Evolutionary conservation across 2,329 filamentous ascomycete genomes (phyloP), one percentile per base, ranked within the genome.

Genomic region (Huntiella omanensis): DNA sequence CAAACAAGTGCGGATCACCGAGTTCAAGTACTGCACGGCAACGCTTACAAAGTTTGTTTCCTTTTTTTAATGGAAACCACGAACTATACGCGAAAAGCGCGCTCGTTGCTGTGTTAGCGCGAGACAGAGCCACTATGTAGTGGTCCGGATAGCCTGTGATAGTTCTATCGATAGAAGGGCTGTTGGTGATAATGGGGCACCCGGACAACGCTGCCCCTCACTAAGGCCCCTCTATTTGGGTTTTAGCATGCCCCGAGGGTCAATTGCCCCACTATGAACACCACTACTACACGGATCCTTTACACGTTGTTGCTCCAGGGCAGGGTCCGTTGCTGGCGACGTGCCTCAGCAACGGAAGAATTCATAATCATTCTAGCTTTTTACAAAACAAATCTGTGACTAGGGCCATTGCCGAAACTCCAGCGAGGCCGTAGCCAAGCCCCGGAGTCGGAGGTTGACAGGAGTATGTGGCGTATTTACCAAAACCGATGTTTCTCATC

Each of bases 1-100:
- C 22, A 39, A n/a, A 15, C 35, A 15, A 43, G 32, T 10, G 40
- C 28, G 32, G 40, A 43, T 43, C 40, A 13, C 32, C 11, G 40
- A 43, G 40, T 43, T 45, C 37, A 45, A 45, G 43, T 35, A 40
- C n/a, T 46, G 38, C 45, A 40, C 38, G n/a, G 45, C 10, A 40
- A 47, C 22, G 13, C 38, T 47, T 33, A 17, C 17, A 40, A 17
- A 38, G 19, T 16, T 38, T 17, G 34, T 19, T 47, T 33, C 12
- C 28, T 17, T 35, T 41, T 19, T 41, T 32, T 28, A 47, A 33
- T 12, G 35, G 28, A 39, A 38, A 38, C 35, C 43, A 45, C 43
- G 43, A 19, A 17, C 33, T 39, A 15, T 13, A 45, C 35, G 37
- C 46, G 35, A 47, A 39, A 48, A 35, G 40, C 46, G 39, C 43